Evolutionary conservation across 2,329 filamentous ascomycete genomes (phyloP).

Genomic region (Clonostachys sp.): DNA sequence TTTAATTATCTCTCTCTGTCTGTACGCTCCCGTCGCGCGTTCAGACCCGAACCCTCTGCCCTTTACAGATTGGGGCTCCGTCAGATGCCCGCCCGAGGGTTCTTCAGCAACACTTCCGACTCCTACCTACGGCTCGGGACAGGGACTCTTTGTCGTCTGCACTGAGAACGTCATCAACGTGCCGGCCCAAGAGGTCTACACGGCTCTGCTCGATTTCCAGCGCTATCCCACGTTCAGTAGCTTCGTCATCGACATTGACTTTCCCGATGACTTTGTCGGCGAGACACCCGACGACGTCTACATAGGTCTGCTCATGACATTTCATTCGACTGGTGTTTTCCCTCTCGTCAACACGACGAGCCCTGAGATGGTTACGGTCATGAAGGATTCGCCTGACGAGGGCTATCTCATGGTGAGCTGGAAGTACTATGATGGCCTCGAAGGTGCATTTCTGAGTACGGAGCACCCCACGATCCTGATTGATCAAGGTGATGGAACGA

Average conservation of each 20-base stretch:
- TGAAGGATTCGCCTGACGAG: constrained; percentile 1
- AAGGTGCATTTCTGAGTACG: constrained; percentile 3
- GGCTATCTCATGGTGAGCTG: constrained; percentile 3
- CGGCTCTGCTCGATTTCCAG: constrained; percentile 19
- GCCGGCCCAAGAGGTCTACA: constrained; percentile 15
- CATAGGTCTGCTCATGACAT: constrained; percentile 4
- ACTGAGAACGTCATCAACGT: constrained; percentile 21
- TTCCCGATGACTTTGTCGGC: constrained; percentile 1
- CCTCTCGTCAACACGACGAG: constrained; percentile 4
- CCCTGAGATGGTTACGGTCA: constrained; percentile 4
- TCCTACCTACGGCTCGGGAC: constrained; percentile 3
- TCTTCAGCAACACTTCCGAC: constrained; percentile 2
- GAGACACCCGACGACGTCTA: constrained; percentile 5
- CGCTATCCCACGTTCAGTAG: constrained; percentile 24
- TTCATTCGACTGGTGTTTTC: constrained; percentile 3
- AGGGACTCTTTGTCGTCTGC: constrained; percentile 4
- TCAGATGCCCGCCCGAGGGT: constrained; percentile 1
- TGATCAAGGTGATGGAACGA: constrained; percentile 3
- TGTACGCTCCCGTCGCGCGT: not conserved
- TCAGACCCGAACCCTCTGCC: not conserved
- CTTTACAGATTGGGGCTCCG: constrained; percentile 5
- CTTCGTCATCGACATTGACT: constrained; percentile 3
- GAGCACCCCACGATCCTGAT: constrained; percentile 4
- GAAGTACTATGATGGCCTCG: constrained; percentile 4
- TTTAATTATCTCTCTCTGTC: not conserved